phyloP scores from a whole-genome alignment of 2,329 filamentous ascomycete genomes.

The Byssochlamys sp. region DNA sequence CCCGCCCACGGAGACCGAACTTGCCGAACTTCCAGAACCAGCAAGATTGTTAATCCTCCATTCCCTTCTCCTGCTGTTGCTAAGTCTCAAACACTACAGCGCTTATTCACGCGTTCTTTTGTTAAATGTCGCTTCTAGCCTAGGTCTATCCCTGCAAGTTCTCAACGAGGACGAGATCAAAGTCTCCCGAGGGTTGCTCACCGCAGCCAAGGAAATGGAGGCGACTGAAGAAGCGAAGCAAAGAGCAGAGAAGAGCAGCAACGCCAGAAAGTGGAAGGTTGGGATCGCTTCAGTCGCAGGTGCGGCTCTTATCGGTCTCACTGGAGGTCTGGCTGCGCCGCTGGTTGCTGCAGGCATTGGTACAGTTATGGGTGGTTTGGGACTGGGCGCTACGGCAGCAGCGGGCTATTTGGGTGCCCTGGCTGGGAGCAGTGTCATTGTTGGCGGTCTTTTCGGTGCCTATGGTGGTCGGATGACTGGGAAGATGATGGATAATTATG shows the following conservation, averaged over 20 bases:
- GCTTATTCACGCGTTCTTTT: constrained; percentile 65
- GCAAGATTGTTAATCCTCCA: constrained; percentile 60
- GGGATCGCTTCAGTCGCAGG: constrained; percentile 80
- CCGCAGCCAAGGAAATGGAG: constrained; percentile 65
- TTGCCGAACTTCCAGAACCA: constrained; percentile 33
- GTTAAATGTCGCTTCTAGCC: constrained; percentile 58
- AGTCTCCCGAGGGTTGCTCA: constrained; percentile 63
- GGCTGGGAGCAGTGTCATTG: constrained; percentile 66
- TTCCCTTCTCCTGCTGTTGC: constrained; percentile 58
- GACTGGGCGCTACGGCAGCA: constrained; percentile 62
- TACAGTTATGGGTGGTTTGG: constrained; percentile 64
- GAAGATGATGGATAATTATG: constrained; percentile 80
- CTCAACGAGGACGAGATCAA: constrained; percentile 64
- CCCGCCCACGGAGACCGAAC: constrained; percentile 50
- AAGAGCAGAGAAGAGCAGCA: constrained; percentile 56
- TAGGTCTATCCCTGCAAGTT: constrained; percentile 56
- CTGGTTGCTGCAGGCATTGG: constrained; percentile 72
- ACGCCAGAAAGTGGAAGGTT: constrained; percentile 66
- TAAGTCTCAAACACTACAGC: constrained; percentile 69
- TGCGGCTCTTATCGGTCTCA: constrained; percentile 74
- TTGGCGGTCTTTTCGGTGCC: constrained; percentile 84
- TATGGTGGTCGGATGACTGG: constrained; percentile 74
- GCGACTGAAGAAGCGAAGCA: constrained; percentile 69
- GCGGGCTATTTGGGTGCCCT: constrained; percentile 71
- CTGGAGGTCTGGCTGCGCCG: constrained; percentile 67